Conservation (phyloP, 148 eudicot genomes). For the Pharnaceum exiguum region DNA sequence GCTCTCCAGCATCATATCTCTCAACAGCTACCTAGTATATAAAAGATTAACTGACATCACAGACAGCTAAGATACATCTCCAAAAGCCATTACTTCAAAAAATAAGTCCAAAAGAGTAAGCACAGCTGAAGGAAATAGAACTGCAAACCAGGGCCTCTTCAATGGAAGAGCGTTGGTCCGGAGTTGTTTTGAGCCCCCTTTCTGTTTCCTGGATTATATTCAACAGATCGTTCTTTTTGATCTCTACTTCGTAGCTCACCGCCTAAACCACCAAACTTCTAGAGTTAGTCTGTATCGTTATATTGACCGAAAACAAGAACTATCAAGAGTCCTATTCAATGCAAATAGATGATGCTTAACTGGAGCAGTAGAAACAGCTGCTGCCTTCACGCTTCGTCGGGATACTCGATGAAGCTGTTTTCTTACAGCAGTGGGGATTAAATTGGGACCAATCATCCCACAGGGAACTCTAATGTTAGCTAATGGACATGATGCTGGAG, state of each 20-base stretch:
- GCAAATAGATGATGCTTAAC: conserved; percentile 16
- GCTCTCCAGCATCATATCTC: conserved; percentile 48
- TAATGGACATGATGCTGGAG: conserved; percentile 15
- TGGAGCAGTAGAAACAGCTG: conserved; percentile 16
- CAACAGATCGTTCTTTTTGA: conserved; percentile 53
- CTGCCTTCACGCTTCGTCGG: conserved; percentile 21
- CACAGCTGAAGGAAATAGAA: background rate
- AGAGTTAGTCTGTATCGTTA: conserved; percentile 28
- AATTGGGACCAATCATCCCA: conserved; percentile 1
- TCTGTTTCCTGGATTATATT: conserved; percentile 65
- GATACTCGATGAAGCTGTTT: conserved; percentile 11
- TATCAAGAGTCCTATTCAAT: background rate
- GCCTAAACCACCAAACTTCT: conserved; percentile 23
- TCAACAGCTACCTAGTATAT: conserved; percentile 60
- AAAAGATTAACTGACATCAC: background rate
- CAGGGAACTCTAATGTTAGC: conserved; percentile 1
- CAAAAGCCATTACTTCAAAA: background rate
- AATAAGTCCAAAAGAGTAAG: background rate
- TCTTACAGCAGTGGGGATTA: conserved; percentile 7
- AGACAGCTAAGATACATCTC: background rate
- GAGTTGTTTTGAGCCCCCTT: conserved; percentile 64
- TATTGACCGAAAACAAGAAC: conserved; percentile 3
- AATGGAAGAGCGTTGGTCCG: conserved; percentile 61
- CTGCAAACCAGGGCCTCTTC: conserved; percentile 62
- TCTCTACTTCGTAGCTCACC: conserved; percentile 48